Percentiles rank a stretch among this genome's conserved stretches.
Conservation (phyloP, 371 early-diverging fungal species). For the Entomophthora muscae region DNA sequence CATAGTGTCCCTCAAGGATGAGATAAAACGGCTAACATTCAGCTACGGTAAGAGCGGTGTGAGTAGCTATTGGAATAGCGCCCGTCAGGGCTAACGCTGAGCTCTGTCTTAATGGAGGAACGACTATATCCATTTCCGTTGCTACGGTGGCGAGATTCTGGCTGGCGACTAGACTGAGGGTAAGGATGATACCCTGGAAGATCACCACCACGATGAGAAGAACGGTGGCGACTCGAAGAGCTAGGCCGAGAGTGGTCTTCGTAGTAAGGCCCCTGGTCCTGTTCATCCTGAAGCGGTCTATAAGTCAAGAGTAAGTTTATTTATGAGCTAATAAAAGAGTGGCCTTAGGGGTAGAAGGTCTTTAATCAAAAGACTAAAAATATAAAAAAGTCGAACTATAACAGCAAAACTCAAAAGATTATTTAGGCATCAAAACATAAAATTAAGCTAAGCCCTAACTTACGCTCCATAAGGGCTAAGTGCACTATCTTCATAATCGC, state of each 20-base stretch:
- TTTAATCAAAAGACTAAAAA: too few species aligned
- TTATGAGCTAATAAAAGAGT: too few species aligned
- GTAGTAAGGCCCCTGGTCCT: not conserved
- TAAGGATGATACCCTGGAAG: not conserved
- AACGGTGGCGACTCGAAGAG: not conserved
- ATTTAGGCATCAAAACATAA: not conserved
- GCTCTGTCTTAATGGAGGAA: not conserved
- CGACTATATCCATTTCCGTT: not conserved
- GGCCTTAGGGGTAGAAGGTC: too few species aligned
- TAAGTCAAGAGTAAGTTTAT: too few species aligned
- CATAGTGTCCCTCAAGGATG: too few species aligned
- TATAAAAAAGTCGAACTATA: not conserved
- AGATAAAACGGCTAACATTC: too few species aligned
- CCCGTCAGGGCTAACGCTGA: not conserved
- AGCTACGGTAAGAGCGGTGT: not conserved
- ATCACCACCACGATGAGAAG: not conserved
- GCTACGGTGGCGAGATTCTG: not conserved
- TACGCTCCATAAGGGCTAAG: not conserved
- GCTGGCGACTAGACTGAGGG: not conserved
- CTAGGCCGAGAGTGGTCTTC: not conserved
- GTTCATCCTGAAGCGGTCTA: not conserved
- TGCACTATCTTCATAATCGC: not conserved
- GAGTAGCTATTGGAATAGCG: not conserved
- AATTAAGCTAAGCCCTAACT: not conserved
- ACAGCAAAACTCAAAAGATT: not conserved